A percentile compares a stretch with the other conserved stretches of the same genome.
These are phyloP conservation scores for Neonectria ditissima DNA, from an alignment of 2,329 filamentous ascomycete species.

Conservation along the genomic window DNA sequence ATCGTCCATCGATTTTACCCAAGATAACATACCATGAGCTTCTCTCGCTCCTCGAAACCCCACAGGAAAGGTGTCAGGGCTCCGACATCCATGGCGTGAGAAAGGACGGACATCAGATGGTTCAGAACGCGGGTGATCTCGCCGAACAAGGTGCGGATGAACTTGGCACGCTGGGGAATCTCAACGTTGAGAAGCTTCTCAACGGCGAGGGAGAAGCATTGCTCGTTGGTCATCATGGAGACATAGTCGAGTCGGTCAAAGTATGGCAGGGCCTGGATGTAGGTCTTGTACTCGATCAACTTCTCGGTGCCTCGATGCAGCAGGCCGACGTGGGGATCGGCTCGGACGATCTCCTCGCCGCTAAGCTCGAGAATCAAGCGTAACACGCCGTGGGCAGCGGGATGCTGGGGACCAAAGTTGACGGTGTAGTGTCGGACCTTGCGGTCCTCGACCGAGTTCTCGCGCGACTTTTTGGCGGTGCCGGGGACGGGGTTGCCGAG, in stretches of 20 bases:
- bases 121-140: conserved; percentile 95
- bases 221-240: conserved; percentile 99
- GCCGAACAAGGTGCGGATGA: conserved; percentile 93
- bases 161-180: conserved; percentile 95
- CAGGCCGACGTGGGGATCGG: conserved; percentile 96
- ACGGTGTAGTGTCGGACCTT: conserved; percentile 99
- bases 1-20: not conserved
- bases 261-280: conserved; percentile 97
- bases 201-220: conserved; percentile 93
- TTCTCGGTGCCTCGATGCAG: conserved; percentile 98
- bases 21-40: conserved; percentile 85
- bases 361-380: conserved; percentile 97
- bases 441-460: conserved; percentile 68
- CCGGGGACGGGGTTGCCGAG: conserved; percentile 56
- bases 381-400: conserved; percentile 97
- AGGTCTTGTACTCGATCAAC: conserved; percentile 99
- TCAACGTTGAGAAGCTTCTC: conserved; percentile 99
- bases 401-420: conserved; percentile 99
- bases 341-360: conserved; percentile 96
- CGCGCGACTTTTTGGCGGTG: conserved; percentile 59
- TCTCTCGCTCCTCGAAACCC: conserved; percentile 99
- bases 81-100: conserved; percentile 99
- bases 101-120: conserved; percentile 97
- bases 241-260: conserved; percentile 99
- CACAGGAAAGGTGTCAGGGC: conserved; percentile 98